phyloP scores from a whole-genome alignment of 1,139 yeast species.

The Yamadazyma jaroonii region DNA sequence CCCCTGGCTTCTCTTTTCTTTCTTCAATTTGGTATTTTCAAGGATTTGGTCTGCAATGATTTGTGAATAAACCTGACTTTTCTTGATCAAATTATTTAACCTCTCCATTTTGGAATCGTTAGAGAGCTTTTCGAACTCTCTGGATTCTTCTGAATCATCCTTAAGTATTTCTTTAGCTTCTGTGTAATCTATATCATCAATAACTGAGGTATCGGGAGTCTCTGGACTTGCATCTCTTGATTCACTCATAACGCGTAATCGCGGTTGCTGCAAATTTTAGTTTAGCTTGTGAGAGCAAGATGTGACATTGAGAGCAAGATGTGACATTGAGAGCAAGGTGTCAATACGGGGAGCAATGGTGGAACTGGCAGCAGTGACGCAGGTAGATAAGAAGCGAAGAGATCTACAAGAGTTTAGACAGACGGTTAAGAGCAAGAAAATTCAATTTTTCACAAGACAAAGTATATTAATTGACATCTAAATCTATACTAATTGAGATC shows the following conservation, averaged over 20 bases:
- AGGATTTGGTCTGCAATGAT: constrained; percentile 77
- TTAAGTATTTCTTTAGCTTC: constrained; percentile 1
- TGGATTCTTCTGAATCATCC: constrained; percentile 22
- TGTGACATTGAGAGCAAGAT: too few relatives aligned
- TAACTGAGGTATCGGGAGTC: not conserved
- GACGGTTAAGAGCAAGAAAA: too few relatives aligned
- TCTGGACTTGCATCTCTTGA: constrained; percentile 3
- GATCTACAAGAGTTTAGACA: too few relatives aligned
- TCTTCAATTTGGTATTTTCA: constrained; percentile 23
- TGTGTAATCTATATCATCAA: constrained; percentile 2
- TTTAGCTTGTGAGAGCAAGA: too few relatives aligned
- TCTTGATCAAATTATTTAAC: constrained; percentile 69
- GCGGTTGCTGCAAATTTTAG: too few relatives aligned
- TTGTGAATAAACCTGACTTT: constrained; percentile 79
- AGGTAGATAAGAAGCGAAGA: too few relatives aligned
- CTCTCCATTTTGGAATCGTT: constrained; percentile 52
- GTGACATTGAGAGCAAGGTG: too few relatives aligned
- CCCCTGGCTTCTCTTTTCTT: constrained; percentile 4
- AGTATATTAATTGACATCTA: too few relatives aligned
- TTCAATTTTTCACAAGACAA: too few relatives aligned
- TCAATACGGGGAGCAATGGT: too few relatives aligned
- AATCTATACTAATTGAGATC: constrained; percentile 23
- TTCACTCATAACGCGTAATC: too few relatives aligned
- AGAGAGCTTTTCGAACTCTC: constrained; percentile 40
- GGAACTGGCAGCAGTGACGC: too few relatives aligned